A percentile compares a stretch with the other conserved stretches of the same genome.
phyloP scores from a whole-genome alignment of 768 basidiomycete species.

The Antrodiella citrinella region DNA sequence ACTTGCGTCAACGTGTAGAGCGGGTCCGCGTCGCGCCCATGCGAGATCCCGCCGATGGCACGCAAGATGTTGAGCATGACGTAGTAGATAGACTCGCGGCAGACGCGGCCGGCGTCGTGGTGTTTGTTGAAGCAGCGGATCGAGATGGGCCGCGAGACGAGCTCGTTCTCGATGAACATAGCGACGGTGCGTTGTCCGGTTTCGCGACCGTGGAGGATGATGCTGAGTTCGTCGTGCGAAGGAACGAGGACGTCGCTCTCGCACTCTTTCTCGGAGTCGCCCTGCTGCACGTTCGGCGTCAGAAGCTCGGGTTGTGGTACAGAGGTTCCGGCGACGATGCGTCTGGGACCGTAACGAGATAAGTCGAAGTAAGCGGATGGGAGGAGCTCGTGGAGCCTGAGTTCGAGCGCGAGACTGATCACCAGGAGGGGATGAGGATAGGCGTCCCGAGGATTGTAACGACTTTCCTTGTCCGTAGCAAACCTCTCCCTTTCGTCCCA shows the following conservation, averaged over 20 bases:
- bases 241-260: slow-evolving; percentile 16
- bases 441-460: slow-evolving; percentile 50
- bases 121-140: slow-evolving; percentile 38
- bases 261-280: slow-evolving; percentile 1
- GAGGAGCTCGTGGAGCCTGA: slow-evolving; percentile 49
- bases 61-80: slow-evolving; percentile 68
- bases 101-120: slow-evolving; percentile 29
- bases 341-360: slow-evolving; percentile 63
- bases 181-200: slow-evolving; percentile 53
- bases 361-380: slow-evolving; percentile 70
- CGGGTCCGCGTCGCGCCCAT: slow-evolving; percentile 68
- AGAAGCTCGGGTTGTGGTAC: slow-evolving; percentile 17
- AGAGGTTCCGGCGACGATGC: slow-evolving; percentile 49
- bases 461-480: slow-evolving; percentile 40
- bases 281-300: slow-evolving; percentile 5
- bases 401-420: slow-evolving; percentile 61
- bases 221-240: slow-evolving; percentile 30
- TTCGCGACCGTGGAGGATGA: slow-evolving; percentile 57
- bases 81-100: slow-evolving; percentile 67
- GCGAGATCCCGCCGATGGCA: slow-evolving; percentile 61
- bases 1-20: slow-evolving; percentile 62
- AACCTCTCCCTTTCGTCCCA: slow-evolving; percentile 64
- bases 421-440: slow-evolving; percentile 64
- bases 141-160: slow-evolving; percentile 42
- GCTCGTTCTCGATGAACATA: slow-evolving; percentile 48